phyloP scores from a whole-genome alignment of 2,329 filamentous ascomycete species.

The Clarireedia paspali region DNA sequence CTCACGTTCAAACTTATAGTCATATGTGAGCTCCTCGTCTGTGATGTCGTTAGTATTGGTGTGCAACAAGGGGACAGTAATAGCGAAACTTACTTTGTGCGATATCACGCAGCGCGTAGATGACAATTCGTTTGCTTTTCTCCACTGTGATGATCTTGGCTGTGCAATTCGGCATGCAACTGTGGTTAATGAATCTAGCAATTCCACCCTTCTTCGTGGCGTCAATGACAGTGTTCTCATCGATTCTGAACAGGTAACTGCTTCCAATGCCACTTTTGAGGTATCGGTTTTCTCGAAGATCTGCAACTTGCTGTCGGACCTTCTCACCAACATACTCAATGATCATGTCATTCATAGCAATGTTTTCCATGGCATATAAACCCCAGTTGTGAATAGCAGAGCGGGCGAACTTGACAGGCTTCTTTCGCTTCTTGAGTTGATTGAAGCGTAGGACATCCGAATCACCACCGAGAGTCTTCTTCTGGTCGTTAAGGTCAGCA shows the following conservation, averaged over 20 bases:
- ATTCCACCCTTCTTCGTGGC: slow-evolving; percentile 98
- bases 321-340: slow-evolving; percentile 99
- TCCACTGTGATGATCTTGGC: slow-evolving; percentile 99
- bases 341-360: slow-evolving; percentile 97
- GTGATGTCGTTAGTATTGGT: slow-evolving; percentile 15
- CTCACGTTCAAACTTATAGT: slow-evolving; percentile 99
- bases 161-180: slow-evolving; percentile 96
- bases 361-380: slow-evolving; percentile 94
- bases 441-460: slow-evolving; percentile 95
- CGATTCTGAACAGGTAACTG: slow-evolving; percentile 95
- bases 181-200: slow-evolving; percentile 97
- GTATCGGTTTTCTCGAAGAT: slow-evolving; percentile 86
- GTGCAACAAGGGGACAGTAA: neutral
- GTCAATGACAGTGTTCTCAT: slow-evolving; percentile 95
- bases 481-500: slow-evolving; percentile 91
- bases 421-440: slow-evolving; percentile 98
- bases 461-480: slow-evolving; percentile 74
- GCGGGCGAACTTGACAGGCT: slow-evolving; percentile 93
- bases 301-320: slow-evolving; percentile 93
- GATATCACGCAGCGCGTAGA: slow-evolving; percentile 95
- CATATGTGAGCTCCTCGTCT: slow-evolving; percentile 99
- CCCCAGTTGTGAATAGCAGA: slow-evolving; percentile 99
- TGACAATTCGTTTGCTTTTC: slow-evolving; percentile 96
- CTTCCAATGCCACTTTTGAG: slow-evolving; percentile 95
- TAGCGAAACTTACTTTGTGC: slow-evolving; percentile 67